A percentile compares a stretch with the other conserved stretches of the same genome.
Conservation (phyloP, 2,329 filamentous ascomycete species). For the Waltergamsia citrina region DNA sequence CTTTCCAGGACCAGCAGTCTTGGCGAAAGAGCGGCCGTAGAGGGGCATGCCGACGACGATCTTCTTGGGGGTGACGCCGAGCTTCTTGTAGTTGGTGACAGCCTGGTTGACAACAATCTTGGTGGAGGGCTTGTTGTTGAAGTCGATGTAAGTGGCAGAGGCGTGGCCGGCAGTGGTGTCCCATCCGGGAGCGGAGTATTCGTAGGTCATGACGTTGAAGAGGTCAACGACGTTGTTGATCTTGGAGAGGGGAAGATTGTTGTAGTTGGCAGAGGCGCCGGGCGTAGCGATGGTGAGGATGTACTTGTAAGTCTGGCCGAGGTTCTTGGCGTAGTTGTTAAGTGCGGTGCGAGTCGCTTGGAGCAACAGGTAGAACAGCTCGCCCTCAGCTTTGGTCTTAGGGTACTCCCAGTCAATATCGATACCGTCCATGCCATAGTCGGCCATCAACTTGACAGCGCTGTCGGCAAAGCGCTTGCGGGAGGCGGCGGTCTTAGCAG, state of each 20-base stretch:
- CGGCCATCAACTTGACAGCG: slow-evolving; percentile 59
- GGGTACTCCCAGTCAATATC: slow-evolving; percentile 52
- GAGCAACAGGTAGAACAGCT: slow-evolving; percentile 30
- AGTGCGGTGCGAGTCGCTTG: slow-evolving; percentile 30
- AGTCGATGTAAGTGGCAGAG: slow-evolving; percentile 56
- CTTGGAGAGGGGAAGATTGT: slow-evolving; percentile 31
- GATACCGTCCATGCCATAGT: slow-evolving; percentile 52
- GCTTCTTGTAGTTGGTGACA: slow-evolving; percentile 51
- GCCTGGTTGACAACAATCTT: slow-evolving; percentile 60
- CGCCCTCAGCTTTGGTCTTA: slow-evolving; percentile 21
- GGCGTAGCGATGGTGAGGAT: slow-evolving; percentile 40
- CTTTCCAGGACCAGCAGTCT: slow-evolving; percentile 11
- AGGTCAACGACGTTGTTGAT: slow-evolving; percentile 41
- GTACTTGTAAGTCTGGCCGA: slow-evolving; percentile 35
- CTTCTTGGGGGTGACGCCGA: slow-evolving; percentile 53
- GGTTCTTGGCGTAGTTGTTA: slow-evolving; percentile 30
- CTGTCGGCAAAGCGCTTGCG: slow-evolving; percentile 61
- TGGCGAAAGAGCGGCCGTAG: slow-evolving; percentile 63
- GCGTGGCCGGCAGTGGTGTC: slow-evolving; percentile 52
- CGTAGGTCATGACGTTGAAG: slow-evolving; percentile 63
- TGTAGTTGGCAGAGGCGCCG: slow-evolving; percentile 36
- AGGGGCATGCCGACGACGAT: slow-evolving; percentile 71
- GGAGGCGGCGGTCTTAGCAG: slow-evolving; percentile 33
- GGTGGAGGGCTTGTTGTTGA: slow-evolving; percentile 43
- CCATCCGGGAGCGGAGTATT: slow-evolving; percentile 66